Conservation (phyloP, 129 eudicot species). For the Lonicera japonica region DNA sequence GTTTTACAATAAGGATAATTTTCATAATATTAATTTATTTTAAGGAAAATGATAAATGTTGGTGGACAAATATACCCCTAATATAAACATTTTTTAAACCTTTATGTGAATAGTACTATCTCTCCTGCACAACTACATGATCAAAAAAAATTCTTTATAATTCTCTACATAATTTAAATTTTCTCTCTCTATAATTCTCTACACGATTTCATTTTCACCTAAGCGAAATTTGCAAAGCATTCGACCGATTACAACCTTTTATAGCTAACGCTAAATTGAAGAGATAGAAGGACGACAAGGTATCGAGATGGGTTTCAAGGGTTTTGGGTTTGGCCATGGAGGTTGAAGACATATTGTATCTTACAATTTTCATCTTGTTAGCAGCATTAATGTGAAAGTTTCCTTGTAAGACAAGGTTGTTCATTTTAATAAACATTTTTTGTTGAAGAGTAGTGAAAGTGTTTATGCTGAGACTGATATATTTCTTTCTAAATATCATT, state of each 20-base stretch:
- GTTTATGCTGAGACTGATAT: not conserved
- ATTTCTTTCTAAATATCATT: not conserved
- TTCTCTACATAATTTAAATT: no score
- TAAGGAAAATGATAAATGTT: no score
- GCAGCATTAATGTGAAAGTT: not conserved
- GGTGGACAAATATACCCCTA: no score
- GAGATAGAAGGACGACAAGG: not conserved
- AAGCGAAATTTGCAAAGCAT: not conserved
- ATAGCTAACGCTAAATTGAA: constrained; percentile 1
- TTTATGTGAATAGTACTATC: no score
- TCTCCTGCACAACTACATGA: no score
- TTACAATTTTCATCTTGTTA: not conserved
- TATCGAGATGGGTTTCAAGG: constrained; percentile 1
- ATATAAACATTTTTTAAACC: no score
- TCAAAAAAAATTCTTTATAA: no score
- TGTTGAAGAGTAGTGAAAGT: not conserved
- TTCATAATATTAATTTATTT: no score
- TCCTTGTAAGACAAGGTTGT: not conserved
- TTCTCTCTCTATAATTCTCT: no score
- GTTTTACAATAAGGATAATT: no score
- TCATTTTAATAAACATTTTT: not conserved
- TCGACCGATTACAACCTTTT: not conserved
- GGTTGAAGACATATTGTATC: constrained; percentile 3
- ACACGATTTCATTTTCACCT: no score
- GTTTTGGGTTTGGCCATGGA: constrained; percentile 1